Percentiles rank a stretch among this genome's conserved stretches.
Evolutionary conservation across 108 stramenopile species (phyloP).

Genomic region (Skeletonema potamos): DNA sequence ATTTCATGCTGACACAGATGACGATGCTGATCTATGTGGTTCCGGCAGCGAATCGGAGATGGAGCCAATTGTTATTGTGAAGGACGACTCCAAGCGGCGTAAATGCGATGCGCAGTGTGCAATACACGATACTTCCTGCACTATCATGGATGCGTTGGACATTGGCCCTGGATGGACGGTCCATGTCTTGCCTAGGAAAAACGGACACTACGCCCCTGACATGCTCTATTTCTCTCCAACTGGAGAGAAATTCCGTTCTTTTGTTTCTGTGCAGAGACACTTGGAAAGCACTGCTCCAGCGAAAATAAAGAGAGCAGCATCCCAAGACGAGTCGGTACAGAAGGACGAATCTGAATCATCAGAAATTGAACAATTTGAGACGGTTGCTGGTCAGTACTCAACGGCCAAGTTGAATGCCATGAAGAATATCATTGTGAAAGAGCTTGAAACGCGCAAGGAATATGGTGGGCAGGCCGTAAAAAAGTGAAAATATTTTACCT

Average conservation of each 20-base stretch:
- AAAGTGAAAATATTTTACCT: not conserved
- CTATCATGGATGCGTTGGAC: not conserved
- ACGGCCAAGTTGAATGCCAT: not conserved
- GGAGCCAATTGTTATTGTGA: not conserved
- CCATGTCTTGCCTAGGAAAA: not conserved
- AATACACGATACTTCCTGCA: not conserved
- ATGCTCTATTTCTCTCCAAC: not conserved
- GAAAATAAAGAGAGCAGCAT: not conserved
- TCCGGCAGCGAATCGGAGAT: not conserved
- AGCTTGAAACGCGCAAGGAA: not conserved
- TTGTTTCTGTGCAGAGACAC: not conserved
- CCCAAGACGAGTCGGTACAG: not conserved
- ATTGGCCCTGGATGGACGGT: not conserved
- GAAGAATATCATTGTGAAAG: not conserved
- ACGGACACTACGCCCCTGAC: not conserved
- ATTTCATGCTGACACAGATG: too few relatives aligned
- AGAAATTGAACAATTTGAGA: not conserved
- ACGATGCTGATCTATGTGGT: not conserved
- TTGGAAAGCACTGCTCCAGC: not conserved
- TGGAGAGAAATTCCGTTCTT: constrained; percentile 3
- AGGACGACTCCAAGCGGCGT: not conserved
- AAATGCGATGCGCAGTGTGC: not conserved
- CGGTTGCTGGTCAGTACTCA: not conserved
- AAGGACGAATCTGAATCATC: not conserved
- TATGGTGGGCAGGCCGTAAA: not conserved